phyloP scores from a whole-genome alignment of 2,329 filamentous ascomycete genomes.

The Tricladium varicosporioides region DNA sequence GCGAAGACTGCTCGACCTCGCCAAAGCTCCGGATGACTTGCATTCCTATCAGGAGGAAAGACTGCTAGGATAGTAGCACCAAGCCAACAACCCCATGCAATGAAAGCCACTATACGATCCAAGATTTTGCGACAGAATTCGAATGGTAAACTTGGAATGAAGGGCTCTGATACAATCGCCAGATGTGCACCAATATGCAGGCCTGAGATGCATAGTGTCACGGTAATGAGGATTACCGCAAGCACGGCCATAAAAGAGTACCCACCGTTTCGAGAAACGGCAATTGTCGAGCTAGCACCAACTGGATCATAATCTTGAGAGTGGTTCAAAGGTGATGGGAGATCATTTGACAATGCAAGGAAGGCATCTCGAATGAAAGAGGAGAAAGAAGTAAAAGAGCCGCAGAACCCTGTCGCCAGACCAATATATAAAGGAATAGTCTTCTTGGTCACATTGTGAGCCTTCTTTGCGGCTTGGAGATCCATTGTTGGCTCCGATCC shows the following conservation, averaged over 20 bases:
- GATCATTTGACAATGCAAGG: conserved; percentile 73
- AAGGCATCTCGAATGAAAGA: conserved; percentile 80
- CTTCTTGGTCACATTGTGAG: conserved; percentile 69
- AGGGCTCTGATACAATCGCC: conserved; percentile 57
- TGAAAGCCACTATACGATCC: conserved; percentile 60
- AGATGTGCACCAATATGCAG: conserved; percentile 74
- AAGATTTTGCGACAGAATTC: conserved; percentile 55
- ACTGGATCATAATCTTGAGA: conserved; percentile 35
- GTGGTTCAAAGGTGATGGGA: conserved; percentile 50
- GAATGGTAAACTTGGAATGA: conserved; percentile 61
- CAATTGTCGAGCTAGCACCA: conserved; percentile 34
- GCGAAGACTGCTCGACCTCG: conserved; percentile 74
- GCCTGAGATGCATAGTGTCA: conserved; percentile 67
- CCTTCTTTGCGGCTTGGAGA: conserved; percentile 49
- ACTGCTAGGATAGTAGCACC: conserved; percentile 70
- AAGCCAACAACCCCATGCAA: conserved; percentile 76
- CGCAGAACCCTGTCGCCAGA: conserved; percentile 82
- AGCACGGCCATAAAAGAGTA: conserved; percentile 81
- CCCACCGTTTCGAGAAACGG: conserved; percentile 61
- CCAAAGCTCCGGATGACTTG: conserved; percentile 57
- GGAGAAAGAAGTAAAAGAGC: conserved; percentile 88
- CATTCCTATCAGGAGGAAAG: conserved; percentile 61
- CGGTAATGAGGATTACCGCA: conserved; percentile 70
- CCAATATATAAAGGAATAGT: conserved; percentile 86
- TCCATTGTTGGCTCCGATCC: conserved; percentile 31